Percentiles rank a stretch among this genome's conserved stretches.
These are phyloP conservation scores for Buxus sempervirens DNA, from an alignment of 164 flowering plant species.

Conservation along the genomic window DNA sequence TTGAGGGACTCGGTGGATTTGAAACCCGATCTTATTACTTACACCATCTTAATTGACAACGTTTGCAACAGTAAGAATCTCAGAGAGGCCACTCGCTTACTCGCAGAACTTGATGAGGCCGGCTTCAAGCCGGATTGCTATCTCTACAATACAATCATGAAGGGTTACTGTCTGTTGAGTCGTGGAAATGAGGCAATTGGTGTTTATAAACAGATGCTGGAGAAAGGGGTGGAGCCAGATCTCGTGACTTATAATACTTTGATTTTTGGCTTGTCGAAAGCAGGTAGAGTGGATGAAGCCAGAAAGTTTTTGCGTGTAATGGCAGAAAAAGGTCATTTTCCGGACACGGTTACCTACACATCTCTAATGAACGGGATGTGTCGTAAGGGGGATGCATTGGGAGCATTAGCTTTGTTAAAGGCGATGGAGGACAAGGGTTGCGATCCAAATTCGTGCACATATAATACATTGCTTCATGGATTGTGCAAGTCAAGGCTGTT, in stretches of 20 bases:
- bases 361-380: conserved; percentile 96
- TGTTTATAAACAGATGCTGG: conserved; percentile 76
- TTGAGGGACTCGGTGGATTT: conserved; percentile 34
- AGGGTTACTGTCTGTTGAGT: conserved; percentile 67
- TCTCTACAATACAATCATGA: conserved; percentile 90
- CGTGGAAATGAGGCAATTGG: conserved; percentile 57
- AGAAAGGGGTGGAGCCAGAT: conserved; percentile 78
- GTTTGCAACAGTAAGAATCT: conserved; percentile 77
- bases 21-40: conserved; percentile 74
- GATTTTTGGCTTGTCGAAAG: conserved; percentile 81
- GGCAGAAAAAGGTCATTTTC: conserved; percentile 66
- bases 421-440: conserved; percentile 84
- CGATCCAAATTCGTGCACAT: conserved; percentile 70
- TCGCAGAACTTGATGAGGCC: conserved; percentile 39
- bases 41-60: conserved; percentile 79
- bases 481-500: conserved; percentile 64
- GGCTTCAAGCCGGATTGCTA: conserved; percentile 87
- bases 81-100: conserved; percentile 63
- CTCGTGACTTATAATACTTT: conserved; percentile 77
- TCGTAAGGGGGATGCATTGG: conserved; percentile 63
- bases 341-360: conserved; percentile 81
- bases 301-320: conserved; percentile 57
- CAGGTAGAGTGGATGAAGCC: conserved; percentile 68
- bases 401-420: conserved; percentile 58
- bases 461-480: conserved; percentile 82